Evolutionary conservation across 1,139 yeast species (phyloP).

Genomic region (Diutina catenulata): DNA sequence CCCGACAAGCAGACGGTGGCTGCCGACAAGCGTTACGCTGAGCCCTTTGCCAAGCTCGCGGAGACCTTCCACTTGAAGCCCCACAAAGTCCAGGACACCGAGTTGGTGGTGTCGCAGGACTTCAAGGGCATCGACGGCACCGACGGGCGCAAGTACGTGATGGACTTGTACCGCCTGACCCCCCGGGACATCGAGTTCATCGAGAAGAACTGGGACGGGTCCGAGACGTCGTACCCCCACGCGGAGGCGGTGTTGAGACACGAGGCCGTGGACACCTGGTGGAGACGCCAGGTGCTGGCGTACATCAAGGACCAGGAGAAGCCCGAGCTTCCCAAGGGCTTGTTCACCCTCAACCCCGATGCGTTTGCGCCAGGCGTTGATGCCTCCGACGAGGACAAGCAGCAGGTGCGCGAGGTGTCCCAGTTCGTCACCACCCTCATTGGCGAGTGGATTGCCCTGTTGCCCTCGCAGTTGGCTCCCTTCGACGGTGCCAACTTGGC

Average conservation of each 20-base stretch:
- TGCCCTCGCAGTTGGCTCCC: conserved; percentile 53
- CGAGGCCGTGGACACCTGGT: conserved; percentile 89
- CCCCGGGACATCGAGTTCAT: conserved; percentile 76
- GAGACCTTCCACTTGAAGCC: conserved; percentile 70
- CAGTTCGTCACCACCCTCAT: conserved; percentile 49
- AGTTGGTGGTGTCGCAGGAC: conserved; percentile 60
- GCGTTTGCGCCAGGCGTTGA: conserved; percentile 36
- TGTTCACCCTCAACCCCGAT: conserved; percentile 67
- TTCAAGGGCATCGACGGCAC: conserved; percentile 80
- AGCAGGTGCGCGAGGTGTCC: conserved; percentile 57
- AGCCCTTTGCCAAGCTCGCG: conserved; percentile 49
- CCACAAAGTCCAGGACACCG: conserved; percentile 36
- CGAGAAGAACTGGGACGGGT: conserved; percentile 37
- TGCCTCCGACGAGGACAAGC: conserved; percentile 36
- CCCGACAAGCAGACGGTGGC: conserved; percentile 46
- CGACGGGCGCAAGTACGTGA: conserved; percentile 74
- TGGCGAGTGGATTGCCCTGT: conserved; percentile 35
- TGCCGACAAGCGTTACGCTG: conserved; percentile 38
- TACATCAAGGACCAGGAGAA: conserved; percentile 41
- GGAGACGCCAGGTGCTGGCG: conserved; percentile 55
- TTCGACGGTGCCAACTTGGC: conserved; percentile 74
- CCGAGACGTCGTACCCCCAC: conserved; percentile 62
- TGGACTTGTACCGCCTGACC: conserved; percentile 74
- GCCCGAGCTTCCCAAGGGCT: conserved; percentile 37
- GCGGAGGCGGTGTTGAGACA: conserved; percentile 67